phyloP scores from a whole-genome alignment of 2,329 filamentous ascomycete species.

The Neopestalotiopsis clavispora region DNA sequence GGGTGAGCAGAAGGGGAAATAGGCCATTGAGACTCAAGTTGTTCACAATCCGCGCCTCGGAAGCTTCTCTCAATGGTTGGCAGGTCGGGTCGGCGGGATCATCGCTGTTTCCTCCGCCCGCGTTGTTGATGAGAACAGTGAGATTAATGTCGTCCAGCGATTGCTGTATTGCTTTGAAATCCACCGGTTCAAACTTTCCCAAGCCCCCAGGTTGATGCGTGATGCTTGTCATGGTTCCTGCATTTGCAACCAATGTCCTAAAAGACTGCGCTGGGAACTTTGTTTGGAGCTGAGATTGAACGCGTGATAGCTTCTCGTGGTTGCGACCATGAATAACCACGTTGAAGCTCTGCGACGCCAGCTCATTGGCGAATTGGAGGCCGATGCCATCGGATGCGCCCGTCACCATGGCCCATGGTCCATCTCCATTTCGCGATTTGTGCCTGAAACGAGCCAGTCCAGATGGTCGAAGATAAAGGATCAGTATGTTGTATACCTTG shows the following conservation, averaged over 20 bases:
- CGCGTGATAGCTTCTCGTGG: slow-evolving; percentile 43
- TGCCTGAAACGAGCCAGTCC: slow-evolving; percentile 27
- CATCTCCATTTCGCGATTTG: slow-evolving; percentile 21
- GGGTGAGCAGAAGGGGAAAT: slow-evolving; percentile 55
- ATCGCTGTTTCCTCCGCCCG: slow-evolving; percentile 51
- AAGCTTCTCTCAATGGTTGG: slow-evolving; percentile 39
- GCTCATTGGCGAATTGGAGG: slow-evolving; percentile 49
- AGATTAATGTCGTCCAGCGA: slow-evolving; percentile 42
- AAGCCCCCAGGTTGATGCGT: not conserved
- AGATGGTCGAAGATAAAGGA: slow-evolving; percentile 24
- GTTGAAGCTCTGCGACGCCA: slow-evolving; percentile 57
- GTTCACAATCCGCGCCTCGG: slow-evolving; percentile 42
- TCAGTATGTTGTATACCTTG: too few species aligned
- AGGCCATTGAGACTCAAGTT: slow-evolving; percentile 52
- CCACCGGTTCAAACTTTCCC: slow-evolving; percentile 21
- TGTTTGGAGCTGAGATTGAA: slow-evolving; percentile 40
- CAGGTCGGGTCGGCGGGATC: slow-evolving; percentile 35
- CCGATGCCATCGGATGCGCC: slow-evolving; percentile 59
- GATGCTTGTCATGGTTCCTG: slow-evolving; percentile 25
- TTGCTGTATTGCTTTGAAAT: not conserved
- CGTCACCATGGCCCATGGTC: slow-evolving; percentile 51
- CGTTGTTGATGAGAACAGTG: slow-evolving; percentile 62
- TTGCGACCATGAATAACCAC: slow-evolving; percentile 59
- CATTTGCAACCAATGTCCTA: slow-evolving; percentile 47
- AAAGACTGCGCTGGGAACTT: slow-evolving; percentile 42